A percentile compares a stretch with the other conserved stretches of the same genome.
phyloP scores from a whole-genome alignment of 1,284 basidiomycete genomes.

The Ceratobasidium sp. region DNA sequence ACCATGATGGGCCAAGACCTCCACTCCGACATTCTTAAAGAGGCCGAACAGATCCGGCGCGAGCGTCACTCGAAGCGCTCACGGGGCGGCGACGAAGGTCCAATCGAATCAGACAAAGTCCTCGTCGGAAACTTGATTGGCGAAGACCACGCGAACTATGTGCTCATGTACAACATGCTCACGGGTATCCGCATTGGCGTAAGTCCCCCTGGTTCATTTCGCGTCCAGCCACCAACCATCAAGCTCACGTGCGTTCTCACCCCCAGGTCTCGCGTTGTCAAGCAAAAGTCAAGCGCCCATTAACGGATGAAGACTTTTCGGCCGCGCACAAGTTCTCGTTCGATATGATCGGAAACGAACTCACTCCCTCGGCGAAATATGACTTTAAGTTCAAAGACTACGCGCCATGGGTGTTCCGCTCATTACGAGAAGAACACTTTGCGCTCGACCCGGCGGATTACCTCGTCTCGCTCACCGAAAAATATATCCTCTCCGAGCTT shows the following conservation, averaged over 20 bases:
- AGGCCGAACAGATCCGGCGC: slow-evolving; percentile 84
- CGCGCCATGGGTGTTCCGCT: slow-evolving; percentile 97
- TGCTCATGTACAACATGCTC: slow-evolving; percentile 99
- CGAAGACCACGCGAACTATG: slow-evolving; percentile 98
- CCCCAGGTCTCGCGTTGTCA: slow-evolving; percentile 93
- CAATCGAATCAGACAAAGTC: slow-evolving; percentile 63
- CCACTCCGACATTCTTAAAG: slow-evolving; percentile 80
- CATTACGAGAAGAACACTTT: slow-evolving; percentile 94
- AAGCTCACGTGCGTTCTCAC: slow-evolving; percentile 9
- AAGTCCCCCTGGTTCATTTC: slow-evolving; percentile 56
- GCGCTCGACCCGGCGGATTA: slow-evolving; percentile 98
- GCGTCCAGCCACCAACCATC: slow-evolving; percentile 4
- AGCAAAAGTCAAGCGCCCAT: slow-evolving; percentile 89
- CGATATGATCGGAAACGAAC: slow-evolving; percentile 98
- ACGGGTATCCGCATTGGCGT: slow-evolving; percentile 97
- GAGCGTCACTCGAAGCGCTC: slow-evolving; percentile 80
- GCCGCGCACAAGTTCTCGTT: slow-evolving; percentile 97
- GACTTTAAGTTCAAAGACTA: slow-evolving; percentile 99
- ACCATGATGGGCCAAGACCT: slow-evolving; percentile 50
- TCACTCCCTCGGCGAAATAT: slow-evolving; percentile 96
- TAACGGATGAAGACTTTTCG: slow-evolving; percentile 89
- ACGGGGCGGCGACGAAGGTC: slow-evolving; percentile 52
- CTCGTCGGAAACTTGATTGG: slow-evolving; percentile 96
- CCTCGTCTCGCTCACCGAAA: slow-evolving; percentile 93
- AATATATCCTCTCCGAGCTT: slow-evolving; percentile 97